Conservation (phyloP, 345 rosid genomes). For the Eucalyptus regnans region DNA sequence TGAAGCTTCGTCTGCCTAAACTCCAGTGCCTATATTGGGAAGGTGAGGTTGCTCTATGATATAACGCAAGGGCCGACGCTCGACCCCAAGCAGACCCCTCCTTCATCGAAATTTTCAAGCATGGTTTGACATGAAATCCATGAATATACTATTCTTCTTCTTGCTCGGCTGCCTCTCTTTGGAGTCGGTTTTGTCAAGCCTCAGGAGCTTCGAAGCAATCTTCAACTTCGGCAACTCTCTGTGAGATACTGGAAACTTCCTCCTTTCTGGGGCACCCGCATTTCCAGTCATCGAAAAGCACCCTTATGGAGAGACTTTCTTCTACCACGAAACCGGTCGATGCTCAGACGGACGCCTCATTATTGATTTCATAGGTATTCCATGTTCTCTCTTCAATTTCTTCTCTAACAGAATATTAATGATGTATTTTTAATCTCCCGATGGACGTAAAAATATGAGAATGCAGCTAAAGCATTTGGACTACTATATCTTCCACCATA, state of each 20-base stretch:
- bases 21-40: background rate
- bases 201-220: constrained; percentile 30
- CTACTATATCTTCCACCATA: background rate
- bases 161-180: background rate
- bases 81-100: background rate
- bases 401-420: constrained; percentile 3
- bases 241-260: constrained; percentile 60
- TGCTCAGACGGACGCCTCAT: background rate
- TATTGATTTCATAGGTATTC: constrained; percentile 19
- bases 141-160: background rate
- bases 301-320: constrained; percentile 49
- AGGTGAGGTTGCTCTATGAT: background rate
- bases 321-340: constrained; percentile 26
- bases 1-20: background rate
- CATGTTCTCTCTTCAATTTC: background rate
- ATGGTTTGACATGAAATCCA: background rate
- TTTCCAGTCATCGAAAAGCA: background rate
- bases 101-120: background rate
- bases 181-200: background rate
- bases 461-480: background rate
- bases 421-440: constrained; percentile 28
- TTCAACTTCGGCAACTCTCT: constrained; percentile 74
- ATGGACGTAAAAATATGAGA: background rate
- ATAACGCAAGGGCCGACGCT: background rate
- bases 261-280: background rate